Conservation (phyloP, 371 early-diverging fungal species). For the Mortierella sp. region DNA sequence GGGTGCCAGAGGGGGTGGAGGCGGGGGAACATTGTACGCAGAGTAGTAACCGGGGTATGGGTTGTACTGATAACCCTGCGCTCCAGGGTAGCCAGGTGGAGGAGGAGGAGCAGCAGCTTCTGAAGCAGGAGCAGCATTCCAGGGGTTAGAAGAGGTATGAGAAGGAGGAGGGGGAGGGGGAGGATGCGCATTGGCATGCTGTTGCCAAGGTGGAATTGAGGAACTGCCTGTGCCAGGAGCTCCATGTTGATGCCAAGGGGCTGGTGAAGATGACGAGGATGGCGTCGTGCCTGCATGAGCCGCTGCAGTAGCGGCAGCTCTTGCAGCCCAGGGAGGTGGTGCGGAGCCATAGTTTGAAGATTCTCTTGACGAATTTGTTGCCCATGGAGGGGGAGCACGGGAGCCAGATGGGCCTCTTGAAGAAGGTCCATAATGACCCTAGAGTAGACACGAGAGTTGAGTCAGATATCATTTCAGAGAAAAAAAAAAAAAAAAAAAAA, state of each 20-base stretch:
- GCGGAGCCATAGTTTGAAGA: slow-evolving; percentile 30
- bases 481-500: slow-evolving; percentile 7
- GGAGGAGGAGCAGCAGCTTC: slow-evolving; percentile 33
- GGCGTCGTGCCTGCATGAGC: too few relatives aligned
- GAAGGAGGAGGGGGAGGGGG: slow-evolving; percentile 15
- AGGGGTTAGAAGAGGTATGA: slow-evolving; percentile 16
- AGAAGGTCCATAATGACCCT: slow-evolving; percentile 54
- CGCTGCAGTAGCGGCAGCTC: slow-evolving; percentile 18
- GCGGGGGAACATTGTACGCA: slow-evolving; percentile 28
- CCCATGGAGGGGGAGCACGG: slow-evolving; percentile 50
- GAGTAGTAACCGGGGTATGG: slow-evolving; percentile 43
- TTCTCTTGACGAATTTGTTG: slow-evolving; percentile 20
- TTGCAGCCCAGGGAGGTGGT: slow-evolving; percentile 52
- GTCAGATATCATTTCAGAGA: not conserved
- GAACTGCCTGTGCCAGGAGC: slow-evolving; percentile 29
- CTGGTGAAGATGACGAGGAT: slow-evolving; percentile 21
- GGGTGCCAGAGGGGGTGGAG: slow-evolving; percentile 42
- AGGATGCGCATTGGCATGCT: slow-evolving; percentile 8
- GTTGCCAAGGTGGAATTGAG: slow-evolving; percentile 33
- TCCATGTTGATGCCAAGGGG: slow-evolving; percentile 67
- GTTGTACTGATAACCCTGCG: slow-evolving; percentile 25
- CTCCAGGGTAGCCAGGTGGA: slow-evolving; percentile 32
- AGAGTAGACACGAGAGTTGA: not conserved
- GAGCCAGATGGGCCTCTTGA: slow-evolving; percentile 39
- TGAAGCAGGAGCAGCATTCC: slow-evolving; percentile 22